phyloP scores from a whole-genome alignment of 805 yeast species.

The Torulaspora quercuum region DNA sequence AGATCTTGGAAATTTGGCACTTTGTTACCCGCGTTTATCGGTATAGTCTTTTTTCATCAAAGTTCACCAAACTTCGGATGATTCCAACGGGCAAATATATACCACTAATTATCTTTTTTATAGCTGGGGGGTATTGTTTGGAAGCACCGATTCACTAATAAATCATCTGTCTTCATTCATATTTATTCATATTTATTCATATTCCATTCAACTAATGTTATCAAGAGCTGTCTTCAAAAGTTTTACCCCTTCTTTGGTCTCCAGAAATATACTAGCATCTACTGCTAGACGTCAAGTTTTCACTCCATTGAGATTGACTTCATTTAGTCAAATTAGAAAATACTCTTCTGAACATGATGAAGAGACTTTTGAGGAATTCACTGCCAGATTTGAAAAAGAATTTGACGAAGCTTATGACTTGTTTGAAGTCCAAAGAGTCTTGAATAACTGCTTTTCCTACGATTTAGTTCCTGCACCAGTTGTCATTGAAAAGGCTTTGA shows the following conservation, averaged over 20 bases:
- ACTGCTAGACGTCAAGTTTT: constrained; percentile 5
- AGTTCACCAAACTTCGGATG: no score
- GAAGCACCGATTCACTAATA: no score
- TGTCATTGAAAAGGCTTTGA: constrained; percentile 90
- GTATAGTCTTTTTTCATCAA: no score
- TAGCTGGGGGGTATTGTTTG: no score
- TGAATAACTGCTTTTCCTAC: constrained; percentile 97
- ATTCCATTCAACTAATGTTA: constrained; percentile 17
- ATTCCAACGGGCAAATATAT: no score
- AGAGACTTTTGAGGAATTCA: constrained; percentile 93
- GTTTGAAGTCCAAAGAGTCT: constrained; percentile 86
- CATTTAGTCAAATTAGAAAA: constrained; percentile 46
- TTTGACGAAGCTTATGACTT: constrained; percentile 90
- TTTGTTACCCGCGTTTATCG: constrained; percentile 1
- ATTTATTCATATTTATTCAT: neutral
- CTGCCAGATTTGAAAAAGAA: constrained; percentile 87
- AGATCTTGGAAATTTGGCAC: neutral
- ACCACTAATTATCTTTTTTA: no score
- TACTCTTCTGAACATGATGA: constrained; percentile 81
- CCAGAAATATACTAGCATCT: constrained; percentile 8
- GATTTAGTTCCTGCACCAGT: constrained; percentile 98
- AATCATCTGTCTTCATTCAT: no score
- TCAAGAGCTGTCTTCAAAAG: constrained; percentile 22
- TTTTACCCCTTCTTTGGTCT: constrained; percentile 9
- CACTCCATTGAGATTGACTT: constrained; percentile 16